A percentile compares a stretch with the other conserved stretches of the same genome.
Evolutionary conservation across 345 rosid genomes (phyloP).

Genomic region (Pistacia vera): DNA sequence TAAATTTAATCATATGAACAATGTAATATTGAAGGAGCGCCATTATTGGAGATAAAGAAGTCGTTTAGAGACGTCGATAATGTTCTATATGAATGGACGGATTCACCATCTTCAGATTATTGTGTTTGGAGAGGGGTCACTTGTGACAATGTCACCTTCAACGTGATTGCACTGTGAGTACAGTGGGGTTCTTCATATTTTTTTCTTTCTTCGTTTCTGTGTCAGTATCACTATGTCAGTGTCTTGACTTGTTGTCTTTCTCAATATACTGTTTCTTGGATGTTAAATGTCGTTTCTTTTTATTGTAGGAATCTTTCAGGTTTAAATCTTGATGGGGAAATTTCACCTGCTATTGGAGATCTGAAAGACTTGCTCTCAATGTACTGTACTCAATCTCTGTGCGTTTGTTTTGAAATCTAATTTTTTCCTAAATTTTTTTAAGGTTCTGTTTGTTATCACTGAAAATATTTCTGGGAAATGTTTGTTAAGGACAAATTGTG

Average conservation of each 20-base stretch:
- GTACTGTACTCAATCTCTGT: conserved; percentile 39
- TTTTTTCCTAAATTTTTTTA: neutral
- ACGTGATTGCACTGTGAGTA: conserved; percentile 83
- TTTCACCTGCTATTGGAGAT: conserved; percentile 85
- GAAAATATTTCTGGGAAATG: neutral
- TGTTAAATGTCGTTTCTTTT: conserved; percentile 23
- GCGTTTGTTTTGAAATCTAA: neutral
- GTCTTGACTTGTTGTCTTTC: conserved; percentile 3
- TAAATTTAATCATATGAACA: neutral
- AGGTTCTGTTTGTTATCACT: neutral
- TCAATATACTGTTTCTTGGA: conserved; percentile 11
- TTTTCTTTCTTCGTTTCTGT: neutral
- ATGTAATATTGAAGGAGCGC: conserved; percentile 47
- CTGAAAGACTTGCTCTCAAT: conserved; percentile 67
- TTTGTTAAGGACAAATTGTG: neutral
- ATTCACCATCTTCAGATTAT: conserved; percentile 71
- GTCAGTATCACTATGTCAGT: neutral
- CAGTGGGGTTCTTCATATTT: conserved; percentile 14
- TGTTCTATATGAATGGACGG: conserved; percentile 89
- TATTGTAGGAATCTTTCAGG: conserved; percentile 80
- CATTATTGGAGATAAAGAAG: conserved; percentile 89
- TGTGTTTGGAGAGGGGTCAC: conserved; percentile 90
- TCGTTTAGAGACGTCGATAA: conserved; percentile 90
- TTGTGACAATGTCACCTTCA: conserved; percentile 86
- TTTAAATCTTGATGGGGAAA: conserved; percentile 90